Base-by-base conservation (phyloP, 108 stramenopile species). In the Cyclotella distinguenda region DNA sequence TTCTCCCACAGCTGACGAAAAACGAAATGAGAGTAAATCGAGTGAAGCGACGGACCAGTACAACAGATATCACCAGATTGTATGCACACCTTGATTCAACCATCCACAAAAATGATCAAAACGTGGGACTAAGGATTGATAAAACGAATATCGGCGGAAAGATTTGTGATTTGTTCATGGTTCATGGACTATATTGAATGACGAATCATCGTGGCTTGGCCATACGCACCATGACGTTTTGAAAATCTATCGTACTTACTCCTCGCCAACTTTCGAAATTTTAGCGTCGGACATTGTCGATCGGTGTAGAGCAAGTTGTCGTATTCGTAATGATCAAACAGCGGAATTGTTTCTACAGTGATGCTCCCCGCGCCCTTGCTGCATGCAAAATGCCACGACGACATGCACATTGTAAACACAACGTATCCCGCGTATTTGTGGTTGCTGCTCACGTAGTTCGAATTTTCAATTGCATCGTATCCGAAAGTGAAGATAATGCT, bases 91-190 rank as follows among this genome's bases (percentile, higher is more conserved):
- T 48, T 92, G 86, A 73, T 84, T 70, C 0, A 93, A 39, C 95
- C 95, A 96, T 15, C 89, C 89, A 69, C 95, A 96, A 54, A 79
- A 93, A 68, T 96, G 95, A 70, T 96, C 95, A 51, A 91, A 96
- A 46, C 90, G 79, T 15, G 74, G 74, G 34, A 74, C 54, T 55
- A 12, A 5, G 5, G 22, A 5, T 2, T 25, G 21, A 61, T 6
- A 18, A 8, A 3, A 33, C 26, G n/a, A 35, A n/a, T n/a, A n/a
- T n/a, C n/a, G n/a, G n/a, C n/a, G n/a, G n/a, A n/a, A n/a, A n/a
- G n/a, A n/a, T n/a, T n/a, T n/a, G n/a, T n/a, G n/a, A n/a, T n/a
- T n/a, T n/a, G n/a, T n/a, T n/a, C n/a, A n/a, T n/a, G n/a, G n/a
- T n/a, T n/a, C n/a, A n/a, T n/a, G n/a, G n/a, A n/a, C n/a, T 48